phyloP scores from a whole-genome alignment of 345 rosid species.

The Erucastrum elatum region DNA sequence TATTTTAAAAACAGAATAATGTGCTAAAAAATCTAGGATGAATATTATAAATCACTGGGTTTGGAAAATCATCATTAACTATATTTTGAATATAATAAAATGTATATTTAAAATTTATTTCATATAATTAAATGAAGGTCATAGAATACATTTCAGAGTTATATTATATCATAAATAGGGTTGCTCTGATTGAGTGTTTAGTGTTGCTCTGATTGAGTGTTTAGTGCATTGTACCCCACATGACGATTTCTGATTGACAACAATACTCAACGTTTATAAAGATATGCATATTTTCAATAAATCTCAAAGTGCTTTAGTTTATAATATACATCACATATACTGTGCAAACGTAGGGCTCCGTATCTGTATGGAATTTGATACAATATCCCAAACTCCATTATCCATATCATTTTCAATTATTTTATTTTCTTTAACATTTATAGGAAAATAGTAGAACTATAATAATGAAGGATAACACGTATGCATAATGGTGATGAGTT shows the following conservation, averaged over 20 bases:
- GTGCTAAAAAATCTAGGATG: no score
- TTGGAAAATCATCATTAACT: no score
- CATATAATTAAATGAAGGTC: no score
- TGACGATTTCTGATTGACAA: constrained; percentile 31
- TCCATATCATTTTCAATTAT: constrained; percentile 12
- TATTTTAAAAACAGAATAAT: no score
- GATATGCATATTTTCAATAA: background rate
- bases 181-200: no score
- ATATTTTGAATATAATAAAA: no score
- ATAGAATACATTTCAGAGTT: no score
- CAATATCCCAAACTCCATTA: constrained; percentile 22
- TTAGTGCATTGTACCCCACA: constrained; percentile 21
- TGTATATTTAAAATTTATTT: no score
- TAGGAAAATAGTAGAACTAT: background rate
- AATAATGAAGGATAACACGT: constrained; percentile 31
- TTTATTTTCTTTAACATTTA: background rate
- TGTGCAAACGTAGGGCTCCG: constrained; percentile 29
- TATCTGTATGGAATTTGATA: constrained; percentile 30
- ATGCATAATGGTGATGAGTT: constrained; percentile 24
- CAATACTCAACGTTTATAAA: background rate
- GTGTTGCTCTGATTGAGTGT: constrained; percentile 16
- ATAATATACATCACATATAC: background rate
- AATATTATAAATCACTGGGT: no score
- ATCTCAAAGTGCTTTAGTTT: background rate
- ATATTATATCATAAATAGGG: no score